Percentiles rank a stretch among this genome's conserved stretches.
phyloP scores from a whole-genome alignment of 768 basidiomycete species.

The Auriscalpium orientale region DNA sequence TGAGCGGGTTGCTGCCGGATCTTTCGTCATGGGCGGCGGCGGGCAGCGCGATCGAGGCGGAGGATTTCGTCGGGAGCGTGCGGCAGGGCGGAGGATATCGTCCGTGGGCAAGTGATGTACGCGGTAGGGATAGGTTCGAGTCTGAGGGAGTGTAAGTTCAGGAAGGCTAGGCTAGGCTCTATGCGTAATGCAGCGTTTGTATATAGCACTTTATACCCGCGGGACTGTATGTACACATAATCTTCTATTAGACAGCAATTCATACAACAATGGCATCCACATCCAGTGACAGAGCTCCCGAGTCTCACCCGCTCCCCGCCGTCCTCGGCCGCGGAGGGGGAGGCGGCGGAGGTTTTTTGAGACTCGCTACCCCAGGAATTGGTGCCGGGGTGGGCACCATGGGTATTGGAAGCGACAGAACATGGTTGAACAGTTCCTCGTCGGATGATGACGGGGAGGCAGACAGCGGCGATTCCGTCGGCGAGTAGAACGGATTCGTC shows the following conservation, averaged over 20 bases:
- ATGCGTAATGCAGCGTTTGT: no score
- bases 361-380: background rate
- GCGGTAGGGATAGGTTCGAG: no score
- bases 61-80: conserved; percentile 7
- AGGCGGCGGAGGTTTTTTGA: conserved; percentile 22
- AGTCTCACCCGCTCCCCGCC: background rate
- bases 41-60: conserved; percentile 14
- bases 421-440: conserved; percentile 72
- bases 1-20: conserved; percentile 24
- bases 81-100: background rate
- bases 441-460: conserved; percentile 79
- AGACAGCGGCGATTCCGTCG: conserved; percentile 54
- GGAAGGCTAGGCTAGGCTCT: no score
- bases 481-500: conserved; percentile 71
- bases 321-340: conserved; percentile 12
- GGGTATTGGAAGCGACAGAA: conserved; percentile 61
- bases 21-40: conserved; percentile 29
- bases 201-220: no score
- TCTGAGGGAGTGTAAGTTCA: no score
- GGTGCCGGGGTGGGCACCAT: conserved; percentile 33
- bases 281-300: no score
- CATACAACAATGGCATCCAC: no score
- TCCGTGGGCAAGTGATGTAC: no score
- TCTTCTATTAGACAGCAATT: no score
- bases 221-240: no score